These are phyloP conservation scores for Pleurotus pulmonarius DNA, from an alignment of 768 basidiomycete species.

Conservation along the genomic window DNA sequence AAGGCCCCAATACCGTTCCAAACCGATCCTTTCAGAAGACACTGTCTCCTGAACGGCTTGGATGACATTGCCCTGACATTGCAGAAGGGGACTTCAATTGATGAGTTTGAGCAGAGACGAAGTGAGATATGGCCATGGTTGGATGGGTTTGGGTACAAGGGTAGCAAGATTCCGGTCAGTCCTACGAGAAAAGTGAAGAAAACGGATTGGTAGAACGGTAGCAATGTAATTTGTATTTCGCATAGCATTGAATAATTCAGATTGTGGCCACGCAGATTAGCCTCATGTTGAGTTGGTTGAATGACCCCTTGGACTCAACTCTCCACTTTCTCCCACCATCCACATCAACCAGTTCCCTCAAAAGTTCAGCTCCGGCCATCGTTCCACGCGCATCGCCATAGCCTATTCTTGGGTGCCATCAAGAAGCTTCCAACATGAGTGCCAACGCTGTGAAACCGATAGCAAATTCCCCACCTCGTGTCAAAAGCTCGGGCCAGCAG, in stretches of 20 bases:
- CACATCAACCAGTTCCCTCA: neutral
- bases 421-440: constrained; percentile 2
- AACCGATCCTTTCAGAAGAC: constrained; percentile 86
- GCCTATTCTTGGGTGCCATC: constrained; percentile 6
- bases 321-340: no score
- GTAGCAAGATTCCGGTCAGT: constrained; percentile 63
- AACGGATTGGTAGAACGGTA: constrained; percentile 65
- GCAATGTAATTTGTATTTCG: constrained; percentile 1
- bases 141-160: constrained; percentile 91
- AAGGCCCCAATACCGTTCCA: constrained; percentile 71
- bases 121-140: constrained; percentile 90
- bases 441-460: neutral
- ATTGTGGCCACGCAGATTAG: neutral
- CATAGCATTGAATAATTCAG: neutral
- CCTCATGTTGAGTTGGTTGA: no score
- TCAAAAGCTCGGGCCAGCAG: neutral
- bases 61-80: constrained; percentile 97
- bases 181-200: constrained; percentile 38
- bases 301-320: no score
- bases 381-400: neutral
- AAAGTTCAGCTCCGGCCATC: neutral
- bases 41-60: constrained; percentile 92
- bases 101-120: constrained; percentile 74
- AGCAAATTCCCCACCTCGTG: neutral
- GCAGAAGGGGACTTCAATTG: constrained; percentile 71